Conservation (phyloP, 805 yeast genomes). For the Candida qinlingensis region DNA sequence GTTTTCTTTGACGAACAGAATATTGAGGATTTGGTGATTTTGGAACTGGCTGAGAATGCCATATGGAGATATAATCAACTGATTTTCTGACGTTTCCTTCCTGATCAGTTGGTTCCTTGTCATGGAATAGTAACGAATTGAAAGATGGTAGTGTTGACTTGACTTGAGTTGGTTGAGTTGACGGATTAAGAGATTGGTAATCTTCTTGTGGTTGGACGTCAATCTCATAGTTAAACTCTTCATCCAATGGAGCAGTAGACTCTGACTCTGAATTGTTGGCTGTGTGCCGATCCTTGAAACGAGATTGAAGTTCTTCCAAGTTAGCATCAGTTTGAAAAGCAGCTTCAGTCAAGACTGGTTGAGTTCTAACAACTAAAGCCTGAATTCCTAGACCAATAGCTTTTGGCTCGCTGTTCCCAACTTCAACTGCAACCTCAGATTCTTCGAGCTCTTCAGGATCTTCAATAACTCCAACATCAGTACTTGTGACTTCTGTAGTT, state of each 20-base stretch:
- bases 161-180: conserved; percentile 2
- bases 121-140: conserved; percentile 20
- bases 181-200: conserved; percentile 7
- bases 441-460: not conserved
- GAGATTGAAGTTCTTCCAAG: not conserved
- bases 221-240: conserved; percentile 1
- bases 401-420: not conserved
- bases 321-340: not conserved
- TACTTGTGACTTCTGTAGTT: not conserved
- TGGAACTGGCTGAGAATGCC: conserved; percentile 28
- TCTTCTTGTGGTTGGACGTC: conserved; percentile 1
- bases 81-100: conserved; percentile 6
- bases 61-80: conserved; percentile 23
- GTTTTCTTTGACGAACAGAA: conserved; percentile 11
- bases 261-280: not conserved
- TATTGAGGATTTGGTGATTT: conserved; percentile 21
- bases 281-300: too few species aligned
- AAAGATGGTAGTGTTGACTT: conserved; percentile 17
- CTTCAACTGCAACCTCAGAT: not conserved
- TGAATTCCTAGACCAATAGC: too few species aligned
- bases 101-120: conserved; percentile 18
- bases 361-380: not conserved
- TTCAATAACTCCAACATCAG: conserved; percentile 4
- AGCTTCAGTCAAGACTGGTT: not conserved
- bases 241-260: not conserved